Conservation (phyloP, 2,329 filamentous ascomycete species). For the Aspergillus oerlinghausenensis region DNA sequence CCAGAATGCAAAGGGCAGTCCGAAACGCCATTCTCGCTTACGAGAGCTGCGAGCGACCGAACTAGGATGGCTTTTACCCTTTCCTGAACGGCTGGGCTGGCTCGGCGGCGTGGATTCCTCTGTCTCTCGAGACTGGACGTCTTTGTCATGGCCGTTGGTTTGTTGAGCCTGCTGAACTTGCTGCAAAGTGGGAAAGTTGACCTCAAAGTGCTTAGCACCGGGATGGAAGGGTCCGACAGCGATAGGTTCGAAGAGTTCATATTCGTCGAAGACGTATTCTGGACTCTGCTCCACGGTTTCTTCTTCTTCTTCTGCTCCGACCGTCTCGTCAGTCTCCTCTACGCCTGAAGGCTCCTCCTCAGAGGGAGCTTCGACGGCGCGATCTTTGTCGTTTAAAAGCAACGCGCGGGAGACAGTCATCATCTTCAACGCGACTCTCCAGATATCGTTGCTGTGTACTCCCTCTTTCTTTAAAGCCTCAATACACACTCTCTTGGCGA, state of each 20-base stretch:
- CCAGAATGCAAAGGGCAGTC: conserved; percentile 26
- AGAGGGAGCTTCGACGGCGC: conserved; percentile 1
- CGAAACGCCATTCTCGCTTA: conserved; percentile 21
- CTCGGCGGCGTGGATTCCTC: neutral
- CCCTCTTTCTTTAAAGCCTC: conserved; percentile 24
- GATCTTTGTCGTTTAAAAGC: conserved; percentile 27
- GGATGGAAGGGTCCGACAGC: conserved; percentile 13
- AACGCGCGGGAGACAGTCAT: conserved; percentile 24
- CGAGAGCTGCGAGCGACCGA: neutral
- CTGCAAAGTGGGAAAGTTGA: conserved; percentile 18
- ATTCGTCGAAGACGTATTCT: neutral
- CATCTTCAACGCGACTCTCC: conserved; percentile 25
- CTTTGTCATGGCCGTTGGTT: neutral
- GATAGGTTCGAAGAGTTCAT: neutral
- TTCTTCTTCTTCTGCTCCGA: neutral
- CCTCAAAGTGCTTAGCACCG: conserved; percentile 10
- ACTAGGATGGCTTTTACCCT: neutral
- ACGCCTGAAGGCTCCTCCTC: neutral
- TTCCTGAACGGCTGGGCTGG: conserved; percentile 2
- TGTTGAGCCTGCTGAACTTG: neutral
- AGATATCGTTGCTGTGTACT: conserved; percentile 21
- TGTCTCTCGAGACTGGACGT: neutral
- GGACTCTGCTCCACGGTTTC: neutral
- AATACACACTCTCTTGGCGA: conserved; percentile 27
- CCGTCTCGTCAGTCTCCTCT: conserved; percentile 1